Percentiles rank a stretch among this genome's conserved stretches.
phyloP scores from a whole-genome alignment of 768 basidiomycete genomes.

The Glaciozyma antarctica region DNA sequence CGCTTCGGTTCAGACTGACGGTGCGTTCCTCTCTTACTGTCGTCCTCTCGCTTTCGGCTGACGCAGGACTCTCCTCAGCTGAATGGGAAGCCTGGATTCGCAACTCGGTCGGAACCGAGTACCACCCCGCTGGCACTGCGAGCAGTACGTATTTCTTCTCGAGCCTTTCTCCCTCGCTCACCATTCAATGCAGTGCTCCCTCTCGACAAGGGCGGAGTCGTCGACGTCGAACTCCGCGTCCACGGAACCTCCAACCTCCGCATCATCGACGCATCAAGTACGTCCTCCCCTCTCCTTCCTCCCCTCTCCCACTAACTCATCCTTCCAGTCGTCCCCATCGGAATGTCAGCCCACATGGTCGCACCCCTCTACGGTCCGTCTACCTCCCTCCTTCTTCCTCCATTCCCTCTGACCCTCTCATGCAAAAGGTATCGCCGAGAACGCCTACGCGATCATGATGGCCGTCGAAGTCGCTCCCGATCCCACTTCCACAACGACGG shows the following conservation, averaged over 20 bases:
- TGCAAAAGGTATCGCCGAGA: slow-evolving; percentile 21
- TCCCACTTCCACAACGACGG: not conserved
- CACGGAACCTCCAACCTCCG: slow-evolving; percentile 45
- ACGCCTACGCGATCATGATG: slow-evolving; percentile 19
- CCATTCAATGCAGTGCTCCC: slow-evolving; percentile 41
- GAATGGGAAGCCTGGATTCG: slow-evolving; percentile 37
- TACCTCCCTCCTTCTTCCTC: slow-evolving; percentile 35
- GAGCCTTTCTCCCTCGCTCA: not conserved
- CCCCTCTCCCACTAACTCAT: not conserved
- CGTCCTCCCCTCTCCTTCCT: no score
- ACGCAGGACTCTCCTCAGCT: not conserved
- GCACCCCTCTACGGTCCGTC: slow-evolving; percentile 35
- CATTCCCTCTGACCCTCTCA: not conserved
- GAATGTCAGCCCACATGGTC: slow-evolving; percentile 22
- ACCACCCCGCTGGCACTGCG: slow-evolving; percentile 44
- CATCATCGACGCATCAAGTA: slow-evolving; percentile 39
- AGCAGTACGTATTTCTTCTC: no score
- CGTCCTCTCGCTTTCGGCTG: not conserved
- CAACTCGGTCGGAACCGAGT: slow-evolving; percentile 35
- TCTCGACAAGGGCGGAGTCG: slow-evolving; percentile 43
- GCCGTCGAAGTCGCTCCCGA: not conserved
- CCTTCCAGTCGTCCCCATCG: slow-evolving; percentile 24
- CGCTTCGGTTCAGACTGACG: slow-evolving; percentile 38
- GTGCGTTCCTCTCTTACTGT: slow-evolving; percentile 5
- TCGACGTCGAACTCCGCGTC: slow-evolving; percentile 44